Percentiles rank a stretch among this genome's conserved stretches.
These are phyloP conservation scores for Phycomyces blakesleeanus DNA, from an alignment of 192 early-diverging fungal species.

Conservation along the genomic window DNA sequence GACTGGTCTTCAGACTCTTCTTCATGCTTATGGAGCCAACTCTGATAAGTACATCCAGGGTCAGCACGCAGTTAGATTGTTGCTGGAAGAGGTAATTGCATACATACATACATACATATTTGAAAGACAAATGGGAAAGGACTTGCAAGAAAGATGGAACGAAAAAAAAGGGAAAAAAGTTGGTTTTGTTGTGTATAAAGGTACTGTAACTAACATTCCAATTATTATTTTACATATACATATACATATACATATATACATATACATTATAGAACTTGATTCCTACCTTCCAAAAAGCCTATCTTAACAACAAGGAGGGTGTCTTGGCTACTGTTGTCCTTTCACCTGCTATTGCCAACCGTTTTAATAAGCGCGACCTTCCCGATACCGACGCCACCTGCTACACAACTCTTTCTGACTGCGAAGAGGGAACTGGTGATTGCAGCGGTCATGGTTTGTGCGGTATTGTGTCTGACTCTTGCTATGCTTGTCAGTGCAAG, in stretches of 20 bases:
- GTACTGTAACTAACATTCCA: no score
- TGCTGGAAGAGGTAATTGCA: not conserved
- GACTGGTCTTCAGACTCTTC: constrained; percentile 12
- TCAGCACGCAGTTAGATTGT: not conserved
- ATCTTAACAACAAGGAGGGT: not conserved
- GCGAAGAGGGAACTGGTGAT: constrained; percentile 13
- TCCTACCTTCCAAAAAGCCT: constrained; percentile 17
- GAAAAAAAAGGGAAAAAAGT: no score
- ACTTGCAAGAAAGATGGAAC: no score
- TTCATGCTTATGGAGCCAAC: not conserved
- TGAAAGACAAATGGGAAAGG: no score
- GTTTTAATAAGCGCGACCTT: constrained; percentile 11
- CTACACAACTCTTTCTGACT: constrained; percentile 1
- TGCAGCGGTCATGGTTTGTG: constrained; percentile 19
- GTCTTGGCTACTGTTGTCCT: constrained; percentile 21
- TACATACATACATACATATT: no score
- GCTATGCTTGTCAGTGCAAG: constrained; percentile 21
- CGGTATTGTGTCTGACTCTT: constrained; percentile 5
- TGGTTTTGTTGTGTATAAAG: no score
- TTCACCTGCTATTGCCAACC: constrained; percentile 4
- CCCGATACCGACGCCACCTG: constrained; percentile 6
- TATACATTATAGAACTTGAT: constrained; percentile 3
- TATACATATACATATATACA: no score
- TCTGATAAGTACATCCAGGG: not conserved
- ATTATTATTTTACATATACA: no score